Evolutionary conservation across 345 rosid genomes (phyloP).

Genomic region (Syzygium grande): DNA sequence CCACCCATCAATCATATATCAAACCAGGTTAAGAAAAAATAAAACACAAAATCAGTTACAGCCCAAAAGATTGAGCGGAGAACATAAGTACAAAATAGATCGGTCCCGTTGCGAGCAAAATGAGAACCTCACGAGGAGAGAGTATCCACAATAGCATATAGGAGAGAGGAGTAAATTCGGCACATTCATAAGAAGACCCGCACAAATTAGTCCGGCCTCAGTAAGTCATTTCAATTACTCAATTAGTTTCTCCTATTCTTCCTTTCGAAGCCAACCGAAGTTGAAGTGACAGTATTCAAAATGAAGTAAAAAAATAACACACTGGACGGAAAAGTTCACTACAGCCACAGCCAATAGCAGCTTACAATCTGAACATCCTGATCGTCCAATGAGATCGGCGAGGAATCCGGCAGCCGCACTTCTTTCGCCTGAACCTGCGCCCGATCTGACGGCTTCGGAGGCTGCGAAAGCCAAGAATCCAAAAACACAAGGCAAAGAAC

Average conservation of each 20-base stretch:
- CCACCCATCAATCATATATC: background rate
- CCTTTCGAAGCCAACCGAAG: background rate
- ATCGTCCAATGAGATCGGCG: slow-evolving; percentile 73
- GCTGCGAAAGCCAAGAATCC: slow-evolving; percentile 25
- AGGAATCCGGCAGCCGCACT: slow-evolving; percentile 83
- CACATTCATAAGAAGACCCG: background rate
- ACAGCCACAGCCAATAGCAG: background rate
- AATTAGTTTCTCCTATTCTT: background rate
- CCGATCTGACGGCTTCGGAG: slow-evolving; percentile 71
- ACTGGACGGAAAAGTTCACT: background rate
- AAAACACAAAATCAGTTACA: background rate
- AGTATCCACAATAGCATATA: background rate
- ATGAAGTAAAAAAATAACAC: background rate
- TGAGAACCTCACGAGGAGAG: background rate
- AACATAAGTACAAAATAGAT: background rate
- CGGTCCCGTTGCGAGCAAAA: background rate
- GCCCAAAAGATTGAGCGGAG: background rate
- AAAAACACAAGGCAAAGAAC: background rate
- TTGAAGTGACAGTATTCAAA: background rate
- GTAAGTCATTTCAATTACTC: background rate
- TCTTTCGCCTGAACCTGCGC: slow-evolving; percentile 73
- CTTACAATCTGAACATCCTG: slow-evolving; percentile 88
- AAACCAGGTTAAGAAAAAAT: background rate
- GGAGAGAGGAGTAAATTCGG: background rate
- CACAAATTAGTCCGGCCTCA: background rate